Evolutionary conservation across 768 basidiomycete species (phyloP), one percentile per base, ranked within the genome.

Genomic region (Pleurotus cornucopiae): DNA sequence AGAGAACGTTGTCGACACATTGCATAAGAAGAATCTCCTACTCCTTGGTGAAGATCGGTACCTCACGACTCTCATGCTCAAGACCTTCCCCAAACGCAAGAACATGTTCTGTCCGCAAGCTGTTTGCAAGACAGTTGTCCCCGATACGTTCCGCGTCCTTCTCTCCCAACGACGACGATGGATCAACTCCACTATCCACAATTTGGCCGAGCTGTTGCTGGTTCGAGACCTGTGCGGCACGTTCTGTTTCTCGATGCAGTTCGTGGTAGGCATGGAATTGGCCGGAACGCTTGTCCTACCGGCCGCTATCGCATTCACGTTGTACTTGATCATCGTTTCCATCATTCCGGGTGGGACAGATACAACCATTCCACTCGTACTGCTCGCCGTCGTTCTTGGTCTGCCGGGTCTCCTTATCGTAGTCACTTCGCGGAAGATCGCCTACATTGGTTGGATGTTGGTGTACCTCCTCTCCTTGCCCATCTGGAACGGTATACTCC

Each of bases 221-320:
- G 96, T 99, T 21, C 86, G 95, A 20, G 97, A 99, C 70, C 84
- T 98, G n/a, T 99, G 96, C 63, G 97, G 97, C 46, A 98, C 95
- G 2, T 99, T 98, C 86, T 99, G 97, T 77, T 98, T 99, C 83
- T 95, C 93, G 9, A 98, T 98, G 96, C 95, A 97, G 76, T 98
- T 98, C 67, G 94, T 98, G 62, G 93, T 96, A 37, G 94, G 89
- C 68, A 99, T 99, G 95, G 97, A 99, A 68, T 78, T 99, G 60
- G 85, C 91, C 58, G 96, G 96, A 67, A 98, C 97, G 2, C 81
- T 99, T 60, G 96, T 98, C 25, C 78, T 98, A 20, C 97, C 97
- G 18, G 97, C 95, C 40, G 96, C 97, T 60, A 98, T 98, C 74
- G 84, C 91, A 39, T 98, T 99, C 79, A 98, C 97, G 1, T 71